Conservation (phyloP, 139 green algal species). For the Pseudopediastrum boryanum region DNA sequence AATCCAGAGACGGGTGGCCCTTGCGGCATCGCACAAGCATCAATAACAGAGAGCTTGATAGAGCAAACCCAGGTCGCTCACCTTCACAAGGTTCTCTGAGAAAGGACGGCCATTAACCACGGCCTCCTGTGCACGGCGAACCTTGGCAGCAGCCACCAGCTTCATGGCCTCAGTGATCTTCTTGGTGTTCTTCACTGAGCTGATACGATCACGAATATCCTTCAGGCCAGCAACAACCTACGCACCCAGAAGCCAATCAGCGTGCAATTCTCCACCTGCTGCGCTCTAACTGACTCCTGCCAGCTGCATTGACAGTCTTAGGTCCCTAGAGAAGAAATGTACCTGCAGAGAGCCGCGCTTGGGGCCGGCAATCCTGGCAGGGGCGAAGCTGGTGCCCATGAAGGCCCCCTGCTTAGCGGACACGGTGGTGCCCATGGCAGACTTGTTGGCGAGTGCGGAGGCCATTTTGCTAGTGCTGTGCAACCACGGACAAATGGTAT, state of each 20-base stretch:
- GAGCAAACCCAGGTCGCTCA: no score
- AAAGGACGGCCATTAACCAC: slow-evolving; percentile 97
- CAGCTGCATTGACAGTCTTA: background rate
- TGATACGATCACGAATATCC: slow-evolving; percentile 94
- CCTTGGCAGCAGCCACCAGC: slow-evolving; percentile 93
- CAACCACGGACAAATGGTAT: no score
- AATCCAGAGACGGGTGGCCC: no score
- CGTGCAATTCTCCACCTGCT: background rate
- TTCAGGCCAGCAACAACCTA: slow-evolving; percentile 77
- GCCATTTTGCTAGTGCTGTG: no score
- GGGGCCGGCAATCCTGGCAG: background rate
- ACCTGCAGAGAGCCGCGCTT: background rate
- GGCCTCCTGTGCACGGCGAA: slow-evolving; percentile 95
- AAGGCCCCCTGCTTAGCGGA: no score
- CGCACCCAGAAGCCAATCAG: background rate
- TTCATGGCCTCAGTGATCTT: slow-evolving; percentile 99
- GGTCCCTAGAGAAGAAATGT: background rate
- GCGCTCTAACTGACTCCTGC: background rate
- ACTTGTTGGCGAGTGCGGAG: no score
- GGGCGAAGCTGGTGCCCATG: background rate
- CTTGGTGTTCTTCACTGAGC: slow-evolving; percentile 97
- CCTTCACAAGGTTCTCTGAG: slow-evolving; percentile 99
- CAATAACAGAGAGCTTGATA: no score
- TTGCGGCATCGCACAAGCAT: no score
- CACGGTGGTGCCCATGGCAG: no score